phyloP scores from a whole-genome alignment of 2,329 filamentous ascomycete genomes.

The Cordyceps tenuipes region DNA sequence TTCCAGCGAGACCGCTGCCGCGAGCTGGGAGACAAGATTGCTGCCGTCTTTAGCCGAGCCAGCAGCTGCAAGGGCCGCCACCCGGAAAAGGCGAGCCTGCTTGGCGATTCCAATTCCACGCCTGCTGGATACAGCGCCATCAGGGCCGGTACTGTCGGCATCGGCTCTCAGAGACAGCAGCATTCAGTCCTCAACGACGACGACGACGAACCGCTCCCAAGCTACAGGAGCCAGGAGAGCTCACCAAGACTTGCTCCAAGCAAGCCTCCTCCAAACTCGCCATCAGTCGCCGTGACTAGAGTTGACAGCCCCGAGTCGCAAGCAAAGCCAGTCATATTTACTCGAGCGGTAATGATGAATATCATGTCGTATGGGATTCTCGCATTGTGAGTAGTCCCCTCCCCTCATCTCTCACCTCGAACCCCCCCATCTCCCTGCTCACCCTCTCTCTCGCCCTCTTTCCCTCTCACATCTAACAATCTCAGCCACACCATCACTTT shows the following conservation, averaged over 20 bases:
- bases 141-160: not conserved
- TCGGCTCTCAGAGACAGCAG: too few relatives aligned
- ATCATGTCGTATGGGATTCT: slow-evolving; percentile 87
- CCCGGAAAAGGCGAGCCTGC: slow-evolving; percentile 53
- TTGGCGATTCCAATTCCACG: slow-evolving; percentile 51
- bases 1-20: slow-evolving; percentile 65
- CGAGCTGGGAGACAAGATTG: slow-evolving; percentile 66
- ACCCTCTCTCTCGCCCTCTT: too few relatives aligned
- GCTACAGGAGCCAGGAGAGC: slow-evolving; percentile 55
- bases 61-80: slow-evolving; percentile 28
- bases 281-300: slow-evolving; percentile 12
- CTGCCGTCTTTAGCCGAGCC: slow-evolving; percentile 32
- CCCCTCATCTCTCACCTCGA: too few relatives aligned
- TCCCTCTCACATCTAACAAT: not conserved
- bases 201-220: slow-evolving; percentile 53
- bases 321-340: slow-evolving; percentile 55
- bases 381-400: slow-evolving; percentile 66
- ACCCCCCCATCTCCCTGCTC: too few relatives aligned
- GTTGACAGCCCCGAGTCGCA: slow-evolving; percentile 11
- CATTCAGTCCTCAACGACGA: slow-evolving; percentile 19
- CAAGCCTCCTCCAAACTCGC: slow-evolving; percentile 18
- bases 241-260: slow-evolving; percentile 38
- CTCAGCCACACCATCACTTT: slow-evolving; percentile 90
- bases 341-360: slow-evolving; percentile 73
- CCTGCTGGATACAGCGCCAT: slow-evolving; percentile 55